These are phyloP conservation scores for Wickerhamomyces ciferrii DNA, from an alignment of 805 yeast genomes.

Conservation along the genomic window DNA sequence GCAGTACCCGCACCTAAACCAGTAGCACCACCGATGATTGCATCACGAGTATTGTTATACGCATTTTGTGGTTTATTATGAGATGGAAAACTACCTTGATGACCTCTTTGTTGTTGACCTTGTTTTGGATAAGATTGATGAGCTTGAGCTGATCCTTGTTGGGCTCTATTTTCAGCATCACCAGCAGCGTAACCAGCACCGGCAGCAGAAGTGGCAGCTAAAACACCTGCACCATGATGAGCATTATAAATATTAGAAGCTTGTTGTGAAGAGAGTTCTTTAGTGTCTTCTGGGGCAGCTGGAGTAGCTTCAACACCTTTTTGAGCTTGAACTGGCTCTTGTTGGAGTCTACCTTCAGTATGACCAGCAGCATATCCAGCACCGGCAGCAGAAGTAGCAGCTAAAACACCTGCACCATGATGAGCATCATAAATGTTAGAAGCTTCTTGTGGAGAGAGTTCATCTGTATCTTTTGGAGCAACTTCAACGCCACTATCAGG, in stretches of 20 bases:
- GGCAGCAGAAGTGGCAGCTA: background rate
- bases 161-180: background rate
- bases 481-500: background rate
- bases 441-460: background rate
- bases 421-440: background rate
- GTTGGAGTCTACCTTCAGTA: background rate
- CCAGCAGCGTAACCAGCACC: background rate
- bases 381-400: background rate
- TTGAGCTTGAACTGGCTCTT: background rate
- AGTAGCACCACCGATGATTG: background rate
- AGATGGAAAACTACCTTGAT: background rate
- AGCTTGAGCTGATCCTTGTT: background rate
- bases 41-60: background rate
- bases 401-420: background rate
- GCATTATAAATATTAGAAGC: background rate
- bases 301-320: background rate
- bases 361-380: background rate
- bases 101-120: background rate
- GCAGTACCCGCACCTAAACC: background rate
- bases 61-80: background rate
- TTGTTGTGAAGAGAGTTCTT: background rate
- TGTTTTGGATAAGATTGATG: background rate
- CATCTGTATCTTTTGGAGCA: background rate
- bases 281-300: background rate
- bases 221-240: background rate